Percentiles rank a stretch among this genome's conserved stretches.
phyloP scores from a whole-genome alignment of 176 grass and related monocot genomes.

The Alloteropsis semialata region DNA sequence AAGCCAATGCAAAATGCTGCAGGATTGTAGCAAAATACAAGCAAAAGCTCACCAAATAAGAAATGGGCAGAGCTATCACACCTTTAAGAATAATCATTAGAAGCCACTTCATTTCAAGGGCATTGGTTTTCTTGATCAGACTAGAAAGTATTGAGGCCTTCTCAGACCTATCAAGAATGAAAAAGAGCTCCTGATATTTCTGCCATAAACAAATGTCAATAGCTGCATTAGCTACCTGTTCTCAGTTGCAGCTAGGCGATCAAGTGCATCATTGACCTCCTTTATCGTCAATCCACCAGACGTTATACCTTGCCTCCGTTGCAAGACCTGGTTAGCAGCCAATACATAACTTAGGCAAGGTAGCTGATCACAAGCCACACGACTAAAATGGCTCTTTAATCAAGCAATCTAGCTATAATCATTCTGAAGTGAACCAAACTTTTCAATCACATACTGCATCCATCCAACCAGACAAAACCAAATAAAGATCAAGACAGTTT shows the following conservation, averaged over 20 bases:
- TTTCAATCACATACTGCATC: background rate
- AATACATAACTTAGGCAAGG: background rate
- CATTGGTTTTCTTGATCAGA: conserved; percentile 94
- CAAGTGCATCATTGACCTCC: conserved; percentile 81
- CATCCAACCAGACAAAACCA: background rate
- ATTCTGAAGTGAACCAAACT: background rate
- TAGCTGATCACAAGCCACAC: background rate
- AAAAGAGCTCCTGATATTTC: conserved; percentile 20
- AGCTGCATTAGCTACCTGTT: conserved; percentile 57
- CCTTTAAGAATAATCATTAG: conserved; percentile 98
- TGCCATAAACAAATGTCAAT: conserved; percentile 21
- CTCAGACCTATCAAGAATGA: conserved; percentile 52
- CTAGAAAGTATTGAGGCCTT: conserved; percentile 72
- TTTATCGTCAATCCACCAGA: conserved; percentile 85
- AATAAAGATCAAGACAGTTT: background rate
- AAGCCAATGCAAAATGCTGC: conserved; percentile 9
- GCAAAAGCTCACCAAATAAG: conserved; percentile 1
- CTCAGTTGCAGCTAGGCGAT: conserved; percentile 72
- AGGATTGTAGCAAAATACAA: background rate
- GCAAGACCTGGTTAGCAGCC: conserved; percentile 59
- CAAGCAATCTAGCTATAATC: conserved; percentile 4
- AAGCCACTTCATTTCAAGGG: conserved; percentile 97
- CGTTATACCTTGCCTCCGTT: conserved; percentile 79
- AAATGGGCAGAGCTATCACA: conserved; percentile 17
- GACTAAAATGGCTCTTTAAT: background rate